Conservation (phyloP, 257 asterid genomes). For the Solanum infundibuliforme region DNA sequence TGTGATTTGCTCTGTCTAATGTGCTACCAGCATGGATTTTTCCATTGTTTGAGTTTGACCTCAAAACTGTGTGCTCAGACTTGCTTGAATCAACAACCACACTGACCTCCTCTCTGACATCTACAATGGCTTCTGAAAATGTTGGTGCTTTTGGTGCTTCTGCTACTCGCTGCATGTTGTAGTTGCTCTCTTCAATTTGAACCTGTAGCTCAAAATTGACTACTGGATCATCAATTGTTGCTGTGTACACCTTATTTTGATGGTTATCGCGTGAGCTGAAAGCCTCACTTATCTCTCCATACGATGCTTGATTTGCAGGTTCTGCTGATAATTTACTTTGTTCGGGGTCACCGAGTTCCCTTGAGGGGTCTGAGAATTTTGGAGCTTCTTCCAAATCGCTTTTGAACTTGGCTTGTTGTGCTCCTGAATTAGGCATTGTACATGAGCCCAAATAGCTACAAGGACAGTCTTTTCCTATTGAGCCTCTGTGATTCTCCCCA, state of each 20-base stretch:
- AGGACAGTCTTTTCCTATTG: neutral
- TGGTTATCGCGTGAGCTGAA: slow-evolving; percentile 18
- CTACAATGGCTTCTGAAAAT: slow-evolving; percentile 14
- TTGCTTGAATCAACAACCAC: slow-evolving; percentile 16
- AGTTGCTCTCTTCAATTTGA: slow-evolving; percentile 18
- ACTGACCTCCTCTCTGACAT: slow-evolving; percentile 37
- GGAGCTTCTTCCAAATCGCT: neutral
- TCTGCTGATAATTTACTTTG: slow-evolving; percentile 57
- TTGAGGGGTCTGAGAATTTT: neutral
- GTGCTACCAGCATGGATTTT: slow-evolving; percentile 11
- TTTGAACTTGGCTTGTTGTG: neutral
- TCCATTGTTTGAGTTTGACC: slow-evolving; percentile 24
- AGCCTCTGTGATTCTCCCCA: slow-evolving; percentile 18
- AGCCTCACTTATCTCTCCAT: slow-evolving; percentile 28
- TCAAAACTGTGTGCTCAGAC: neutral
- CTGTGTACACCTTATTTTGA: slow-evolving; percentile 15
- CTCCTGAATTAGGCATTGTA: neutral
- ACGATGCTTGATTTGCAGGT: slow-evolving; percentile 40
- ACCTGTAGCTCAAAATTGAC: slow-evolving; percentile 16
- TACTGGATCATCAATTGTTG: slow-evolving; percentile 13
- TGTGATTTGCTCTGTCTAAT: slow-evolving; percentile 11
- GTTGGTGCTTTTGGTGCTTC: slow-evolving; percentile 14
- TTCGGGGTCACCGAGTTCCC: slow-evolving; percentile 30
- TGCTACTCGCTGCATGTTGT: slow-evolving; percentile 24
- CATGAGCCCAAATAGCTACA: neutral